phyloP scores from a whole-genome alignment of 208 protist species.

The Perkinsela sp. region DNA sequence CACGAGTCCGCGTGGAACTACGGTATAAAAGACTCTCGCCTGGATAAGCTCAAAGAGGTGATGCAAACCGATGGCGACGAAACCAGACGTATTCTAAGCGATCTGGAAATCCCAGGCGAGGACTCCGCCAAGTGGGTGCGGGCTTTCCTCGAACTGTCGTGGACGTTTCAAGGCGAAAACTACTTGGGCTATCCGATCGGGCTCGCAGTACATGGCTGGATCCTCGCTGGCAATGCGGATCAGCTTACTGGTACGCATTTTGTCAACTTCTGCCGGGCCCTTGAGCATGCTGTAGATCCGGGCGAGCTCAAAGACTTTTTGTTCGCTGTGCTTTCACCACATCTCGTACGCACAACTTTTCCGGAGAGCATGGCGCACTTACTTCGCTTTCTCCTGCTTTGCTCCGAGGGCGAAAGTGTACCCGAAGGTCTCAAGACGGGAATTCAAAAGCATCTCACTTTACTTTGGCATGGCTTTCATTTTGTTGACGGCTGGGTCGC shows the following conservation, averaged over 20 bases:
- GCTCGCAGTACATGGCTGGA: not conserved
- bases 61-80: not conserved
- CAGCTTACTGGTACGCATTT: not conserved
- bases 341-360: not conserved
- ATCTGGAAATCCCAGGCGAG: not conserved
- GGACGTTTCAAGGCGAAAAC: not conserved
- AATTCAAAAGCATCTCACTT: not conserved
- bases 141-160: not conserved
- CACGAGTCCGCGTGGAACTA: too few species aligned
- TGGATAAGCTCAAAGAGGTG: not conserved
- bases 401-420: not conserved
- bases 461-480: not conserved
- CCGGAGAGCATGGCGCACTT: not conserved
- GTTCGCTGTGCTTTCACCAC: not conserved
- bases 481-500: not conserved
- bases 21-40: not conserved
- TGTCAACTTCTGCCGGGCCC: not conserved
- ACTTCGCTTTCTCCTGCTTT: not conserved
- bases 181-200: not conserved
- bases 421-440: not conserved
- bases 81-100: not conserved
- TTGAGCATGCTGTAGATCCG: not conserved
- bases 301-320: not conserved
- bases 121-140: not conserved
- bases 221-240: not conserved